These are phyloP conservation scores for Gonium pectorale DNA, from an alignment of 139 green algal species.

Conservation along the genomic window DNA sequence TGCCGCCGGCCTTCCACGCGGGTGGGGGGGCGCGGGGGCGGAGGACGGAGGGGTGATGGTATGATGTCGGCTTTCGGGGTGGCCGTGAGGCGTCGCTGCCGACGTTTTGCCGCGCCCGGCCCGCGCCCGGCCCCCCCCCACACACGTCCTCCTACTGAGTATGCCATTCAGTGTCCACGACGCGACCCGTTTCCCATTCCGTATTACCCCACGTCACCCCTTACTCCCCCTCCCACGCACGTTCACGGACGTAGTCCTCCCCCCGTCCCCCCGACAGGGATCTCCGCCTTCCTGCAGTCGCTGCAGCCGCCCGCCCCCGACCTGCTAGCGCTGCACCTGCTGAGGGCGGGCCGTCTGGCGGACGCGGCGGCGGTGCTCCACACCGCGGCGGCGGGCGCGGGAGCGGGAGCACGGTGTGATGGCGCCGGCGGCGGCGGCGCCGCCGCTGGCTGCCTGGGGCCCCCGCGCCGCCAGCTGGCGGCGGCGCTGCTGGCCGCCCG, in stretches of 20 bases:
- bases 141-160: no score
- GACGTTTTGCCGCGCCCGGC: no score
- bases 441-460: not conserved
- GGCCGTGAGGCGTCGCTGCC: no score
- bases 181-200: not conserved
- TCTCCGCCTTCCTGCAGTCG: conserved; percentile 51
- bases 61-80: no score
- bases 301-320: conserved; percentile 14
- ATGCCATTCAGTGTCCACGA: no score
- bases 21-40: not conserved
- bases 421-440: not conserved
- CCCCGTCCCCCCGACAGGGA: not conserved
- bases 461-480: not conserved
- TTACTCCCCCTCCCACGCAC: no score
- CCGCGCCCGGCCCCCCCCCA: no score
- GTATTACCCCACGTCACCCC: not conserved
- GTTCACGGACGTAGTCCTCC: no score
- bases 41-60: not conserved
- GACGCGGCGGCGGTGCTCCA: conserved; percentile 32
- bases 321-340: conserved; percentile 54
- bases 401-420: not conserved
- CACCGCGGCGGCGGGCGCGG: conserved; percentile 7
- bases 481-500: conserved; percentile 25
- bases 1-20: conserved; percentile 47
- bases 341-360: conserved; percentile 6